Base-by-base conservation (phyloP, 257 asterid species). In the Prunella vulgaris region DNA sequence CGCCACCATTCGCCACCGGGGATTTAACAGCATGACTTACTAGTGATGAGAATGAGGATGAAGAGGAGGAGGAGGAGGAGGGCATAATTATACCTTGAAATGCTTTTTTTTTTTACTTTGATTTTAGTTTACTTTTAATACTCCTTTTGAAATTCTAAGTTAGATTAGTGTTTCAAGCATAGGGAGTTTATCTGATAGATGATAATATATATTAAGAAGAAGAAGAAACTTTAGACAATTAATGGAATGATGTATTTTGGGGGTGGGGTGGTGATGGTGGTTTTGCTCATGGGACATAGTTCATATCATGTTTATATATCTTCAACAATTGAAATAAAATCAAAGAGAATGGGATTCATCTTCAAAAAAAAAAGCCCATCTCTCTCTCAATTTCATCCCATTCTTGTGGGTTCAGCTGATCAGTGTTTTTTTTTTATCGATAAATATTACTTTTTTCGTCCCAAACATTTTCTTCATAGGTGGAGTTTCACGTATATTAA, bases 241-340 rank as follows among this genome's bases (percentile, higher is more conserved):
- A 46, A 46, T 46, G 17, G 1, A 69, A 60, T 71, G 80, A 64
- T 73, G 66, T 51, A 21, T 66, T 44, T 44, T 14, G 52, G 53
- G 53, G n/a, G n/a, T n/a, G n/a, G 72, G 68, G 74, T 51, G 28
- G 64, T 17, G 33, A 21, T 27, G 75, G 38, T 51, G 67, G 63
- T 66, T 80, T 77, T 77, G 76, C 60, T 76, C 30, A 64, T 73
- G 77, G 66, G 58, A 69, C n/a, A 80, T 83, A n/a, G 90, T 81
- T 82, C 77, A 79, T 83, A 80, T 76, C 51, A 66, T 81, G 84
- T 82, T 74, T 73, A 84, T 86, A 86, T 82, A 73, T 73, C 75
- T 73, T 78, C 32, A 61, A 54, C 68, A 71, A 71, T 73, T 68
- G 64, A 8, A 84, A 86, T 79, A 81, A 86, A 70, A 73, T 78